Evolutionary conservation across 2,329 filamentous ascomycete species (phyloP).

Genomic region (Diaporthe ampelina): DNA sequence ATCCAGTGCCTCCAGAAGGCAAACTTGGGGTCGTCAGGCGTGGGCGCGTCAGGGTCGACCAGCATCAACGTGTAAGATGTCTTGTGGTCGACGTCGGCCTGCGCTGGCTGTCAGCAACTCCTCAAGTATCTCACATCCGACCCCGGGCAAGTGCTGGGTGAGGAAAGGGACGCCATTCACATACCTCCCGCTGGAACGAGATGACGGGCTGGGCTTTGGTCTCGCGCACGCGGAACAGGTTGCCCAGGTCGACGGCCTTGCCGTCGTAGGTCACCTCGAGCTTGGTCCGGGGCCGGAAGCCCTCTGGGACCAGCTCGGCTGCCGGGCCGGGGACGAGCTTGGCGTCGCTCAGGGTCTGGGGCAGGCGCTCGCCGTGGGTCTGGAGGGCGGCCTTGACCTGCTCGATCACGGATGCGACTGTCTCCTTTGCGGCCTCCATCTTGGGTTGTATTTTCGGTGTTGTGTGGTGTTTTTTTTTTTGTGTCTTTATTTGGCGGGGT

Average conservation of each 20-base stretch:
- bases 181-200: conserved; percentile 52
- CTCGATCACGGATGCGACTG: neutral
- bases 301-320: conserved; percentile 55
- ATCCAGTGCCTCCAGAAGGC: conserved; percentile 70
- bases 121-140: no score
- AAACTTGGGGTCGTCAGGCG: conserved; percentile 67
- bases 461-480: neutral
- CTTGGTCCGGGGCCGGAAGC: conserved; percentile 58
- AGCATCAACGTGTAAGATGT: conserved; percentile 62
- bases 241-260: conserved; percentile 47
- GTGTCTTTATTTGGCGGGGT: no score
- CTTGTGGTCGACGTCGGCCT: conserved; percentile 40
- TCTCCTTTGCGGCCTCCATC: conserved; percentile 31
- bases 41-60: conserved; percentile 68
- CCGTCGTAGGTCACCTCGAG: conserved; percentile 52
- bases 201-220: conserved; percentile 55
- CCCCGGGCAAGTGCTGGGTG: no score
- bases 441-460: neutral
- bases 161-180: no score
- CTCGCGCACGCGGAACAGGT: conserved; percentile 53
- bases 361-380: conserved; percentile 31
- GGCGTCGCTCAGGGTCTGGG: conserved; percentile 50
- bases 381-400: conserved; percentile 29
- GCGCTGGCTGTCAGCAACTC: neutral
- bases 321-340: conserved; percentile 58